Percentiles rank a stretch among this genome's conserved stretches.
Evolutionary conservation across 2,329 filamentous ascomycete genomes (phyloP).

Genomic region (Hymenoscyphus fructigenus): DNA sequence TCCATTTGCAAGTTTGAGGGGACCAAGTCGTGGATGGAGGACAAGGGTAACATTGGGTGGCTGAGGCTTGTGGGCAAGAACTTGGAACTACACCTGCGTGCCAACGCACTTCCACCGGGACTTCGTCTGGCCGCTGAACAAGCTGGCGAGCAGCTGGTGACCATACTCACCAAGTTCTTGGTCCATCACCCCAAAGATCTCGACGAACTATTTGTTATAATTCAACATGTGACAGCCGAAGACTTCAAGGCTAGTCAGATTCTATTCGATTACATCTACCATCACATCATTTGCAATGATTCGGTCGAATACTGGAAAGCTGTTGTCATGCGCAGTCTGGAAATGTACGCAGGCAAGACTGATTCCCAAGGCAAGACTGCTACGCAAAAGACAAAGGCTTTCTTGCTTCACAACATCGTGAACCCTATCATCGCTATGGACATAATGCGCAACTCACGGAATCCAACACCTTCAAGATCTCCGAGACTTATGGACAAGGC

Average conservation of each 20-base stretch:
- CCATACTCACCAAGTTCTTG: slow-evolving; percentile 79
- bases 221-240: slow-evolving; percentile 80
- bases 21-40: slow-evolving; percentile 69
- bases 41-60: slow-evolving; percentile 60
- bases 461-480: slow-evolving; percentile 53
- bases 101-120: slow-evolving; percentile 66
- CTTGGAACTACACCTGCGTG: slow-evolving; percentile 71
- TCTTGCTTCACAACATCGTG: slow-evolving; percentile 85
- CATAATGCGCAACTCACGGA: slow-evolving; percentile 76
- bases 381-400: slow-evolving; percentile 88
- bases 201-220: slow-evolving; percentile 79
- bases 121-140: slow-evolving; percentile 86
- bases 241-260: slow-evolving; percentile 76
- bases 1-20: slow-evolving; percentile 68
- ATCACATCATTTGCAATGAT: slow-evolving; percentile 77
- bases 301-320: slow-evolving; percentile 84
- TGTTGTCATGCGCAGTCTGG: slow-evolving; percentile 80
- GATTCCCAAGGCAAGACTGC: slow-evolving; percentile 57
- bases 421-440: slow-evolving; percentile 98
- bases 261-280: slow-evolving; percentile 81
- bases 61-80: slow-evolving; percentile 70
- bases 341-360: slow-evolving; percentile 76
- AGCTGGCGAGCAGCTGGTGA: slow-evolving; percentile 82
- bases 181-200: slow-evolving; percentile 71
- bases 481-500: slow-evolving; percentile 79